A percentile compares a stretch with the other conserved stretches of the same genome.
Evolutionary conservation across 805 yeast species (phyloP).

Genomic region (Ogataea nonfermentans): DNA sequence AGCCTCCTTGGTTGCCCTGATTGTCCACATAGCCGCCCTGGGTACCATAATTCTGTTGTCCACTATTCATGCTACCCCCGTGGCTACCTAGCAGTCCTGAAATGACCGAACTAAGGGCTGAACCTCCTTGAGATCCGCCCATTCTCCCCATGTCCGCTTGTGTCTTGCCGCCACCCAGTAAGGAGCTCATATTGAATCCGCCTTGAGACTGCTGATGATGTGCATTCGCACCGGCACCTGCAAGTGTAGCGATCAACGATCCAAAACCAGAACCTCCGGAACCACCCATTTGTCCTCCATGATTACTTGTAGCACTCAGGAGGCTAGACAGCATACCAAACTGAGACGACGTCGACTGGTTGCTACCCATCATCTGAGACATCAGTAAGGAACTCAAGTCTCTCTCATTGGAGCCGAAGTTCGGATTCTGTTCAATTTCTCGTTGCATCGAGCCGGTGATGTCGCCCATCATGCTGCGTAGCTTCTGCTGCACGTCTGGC

Average conservation of each 20-base stretch:
- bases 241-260: conserved; percentile 25
- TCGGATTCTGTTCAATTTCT: conserved; percentile 23
- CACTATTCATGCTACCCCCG: conserved; percentile 7
- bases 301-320: conserved; percentile 16
- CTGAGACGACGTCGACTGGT: conserved; percentile 27
- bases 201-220: conserved; percentile 25
- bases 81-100: conserved; percentile 17
- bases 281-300: conserved; percentile 1
- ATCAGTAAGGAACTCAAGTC: conserved; percentile 29
- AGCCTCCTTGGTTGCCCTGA: conserved; percentile 17
- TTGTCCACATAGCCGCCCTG: conserved; percentile 6
- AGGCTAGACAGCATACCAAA: conserved; percentile 28
- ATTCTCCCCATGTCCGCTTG: conserved; percentile 2
- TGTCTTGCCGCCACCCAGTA: conserved; percentile 19
- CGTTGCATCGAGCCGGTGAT: conserved; percentile 25
- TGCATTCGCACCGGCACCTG: conserved; percentile 27
- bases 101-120: conserved; percentile 22
- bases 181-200: conserved; percentile 29
- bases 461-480: conserved; percentile 22
- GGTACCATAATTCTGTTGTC: conserved; percentile 1
- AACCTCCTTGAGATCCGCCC: conserved; percentile 4
- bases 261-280: conserved; percentile 25
- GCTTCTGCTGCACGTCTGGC: conserved; percentile 32
- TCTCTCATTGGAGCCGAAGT: conserved; percentile 28
- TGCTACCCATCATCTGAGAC: conserved; percentile 27